Evolutionary conservation across 2,329 filamentous ascomycete genomes (phyloP), one percentile per base, ranked within the genome.

Genomic region (Drechslerella stenobrocha): DNA sequence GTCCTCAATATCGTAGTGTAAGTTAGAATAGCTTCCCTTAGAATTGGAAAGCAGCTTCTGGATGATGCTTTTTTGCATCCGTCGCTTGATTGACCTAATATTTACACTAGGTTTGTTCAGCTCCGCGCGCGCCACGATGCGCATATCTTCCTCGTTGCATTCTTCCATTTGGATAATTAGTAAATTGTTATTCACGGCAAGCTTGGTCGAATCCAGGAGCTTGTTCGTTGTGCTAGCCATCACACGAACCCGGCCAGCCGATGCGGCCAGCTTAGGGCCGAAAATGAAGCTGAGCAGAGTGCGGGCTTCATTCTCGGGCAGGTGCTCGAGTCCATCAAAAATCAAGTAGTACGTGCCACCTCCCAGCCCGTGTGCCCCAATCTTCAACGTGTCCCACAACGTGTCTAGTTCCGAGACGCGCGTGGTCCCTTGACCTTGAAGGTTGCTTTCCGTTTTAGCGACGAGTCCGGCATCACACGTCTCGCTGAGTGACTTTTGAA

Each of bases 281-380:
- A 69, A 28, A 24, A 58, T 45, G 3, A 70, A 71, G 2, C 44
- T 28, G 0, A 73, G 52, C 35, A 74, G 48, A 20, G 58, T 46
- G 3, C 70, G 28, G 11, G 52, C 72, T 73, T 70, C 48, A 26
- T 57, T 57, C 0, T 55, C 30, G 1, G 65, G 65, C 22, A 74
- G 22, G 15, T 73, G 72, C n/a, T 74, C 73, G 11, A 74, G 24
- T 1, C 73, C 72, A 18, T 74, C 73, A 28, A 74, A 73, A 7
- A 71, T 60, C 7, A 74, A 52, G 20, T 73, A 73, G 35, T 73
- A 73, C 6, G 53, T 67, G 0, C 70, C 55, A 1, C 71, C n/a
- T n/a, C n/a, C 61, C 2, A 67, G 70, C 1, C 65, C 65, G 0
- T 60, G 42, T 1, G 34, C 15, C 3, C 72, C 73, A 2, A 74